Evolutionary conservation across 257 asterid genomes (phyloP).

Genomic region (Verbascum thapsus): DNA sequence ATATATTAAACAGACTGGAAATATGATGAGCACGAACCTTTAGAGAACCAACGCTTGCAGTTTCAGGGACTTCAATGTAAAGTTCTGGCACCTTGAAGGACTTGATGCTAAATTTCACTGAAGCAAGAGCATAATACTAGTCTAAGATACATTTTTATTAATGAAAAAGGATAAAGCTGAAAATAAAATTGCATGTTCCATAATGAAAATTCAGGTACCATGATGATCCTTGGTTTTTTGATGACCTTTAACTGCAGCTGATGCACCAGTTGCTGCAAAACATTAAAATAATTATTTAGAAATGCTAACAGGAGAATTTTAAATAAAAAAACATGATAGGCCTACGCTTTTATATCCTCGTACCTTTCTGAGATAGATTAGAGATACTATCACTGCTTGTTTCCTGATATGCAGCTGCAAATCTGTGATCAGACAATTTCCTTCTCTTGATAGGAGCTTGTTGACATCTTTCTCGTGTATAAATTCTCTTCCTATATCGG

Average conservation of each 20-base stretch:
- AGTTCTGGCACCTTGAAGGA: conserved; percentile 96
- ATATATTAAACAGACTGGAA: conserved; percentile 8
- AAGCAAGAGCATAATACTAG: conserved; percentile 23
- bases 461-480: conserved; percentile 43
- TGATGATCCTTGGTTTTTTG: conserved; percentile 43
- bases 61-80: conserved; percentile 91
- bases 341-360: conserved; percentile 38
- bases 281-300: conserved; percentile 26
- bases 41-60: conserved; percentile 82
- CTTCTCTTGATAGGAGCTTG: conserved; percentile 51
- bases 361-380: conserved; percentile 45
- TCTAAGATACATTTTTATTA: not conserved
- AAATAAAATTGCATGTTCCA: not conserved
- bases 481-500: conserved; percentile 44
- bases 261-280: conserved; percentile 39
- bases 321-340: conserved; percentile 19
- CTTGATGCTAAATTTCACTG: conserved; percentile 90
- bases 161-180: not conserved
- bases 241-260: conserved; percentile 40
- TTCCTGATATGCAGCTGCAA: conserved; percentile 44
- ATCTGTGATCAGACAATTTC: conserved; percentile 46
- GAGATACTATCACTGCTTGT: conserved; percentile 54
- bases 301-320: conserved; percentile 17
- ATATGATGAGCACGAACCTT: conserved; percentile 63
- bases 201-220: conserved; percentile 38